Conservation (phyloP, 2,329 filamentous ascomycete genomes). For the Penicillium sp. region DNA sequence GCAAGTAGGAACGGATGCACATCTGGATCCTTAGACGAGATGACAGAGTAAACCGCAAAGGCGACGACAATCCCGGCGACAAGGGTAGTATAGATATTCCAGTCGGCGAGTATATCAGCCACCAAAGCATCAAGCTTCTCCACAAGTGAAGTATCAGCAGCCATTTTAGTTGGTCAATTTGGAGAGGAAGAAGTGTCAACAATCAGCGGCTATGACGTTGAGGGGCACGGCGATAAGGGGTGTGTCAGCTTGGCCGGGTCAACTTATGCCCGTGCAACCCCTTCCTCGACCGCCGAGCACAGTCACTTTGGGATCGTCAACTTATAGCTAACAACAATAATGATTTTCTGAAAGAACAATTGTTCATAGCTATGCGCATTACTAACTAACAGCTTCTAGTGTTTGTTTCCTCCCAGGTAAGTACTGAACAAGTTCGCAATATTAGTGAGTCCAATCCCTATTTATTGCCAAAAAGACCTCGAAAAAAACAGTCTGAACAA, state of each 20-base stretch:
- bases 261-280: conserved; percentile 23
- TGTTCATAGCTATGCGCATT: neutral
- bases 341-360: neutral
- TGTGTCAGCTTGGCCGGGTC: conserved; percentile 14
- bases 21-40: conserved; percentile 76
- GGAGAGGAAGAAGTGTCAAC: conserved; percentile 9
- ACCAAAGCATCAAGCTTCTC: conserved; percentile 71
- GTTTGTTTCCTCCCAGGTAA: neutral
- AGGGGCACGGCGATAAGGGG: conserved; percentile 15
- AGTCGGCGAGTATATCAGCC: conserved; percentile 69
- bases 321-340: conserved; percentile 12
- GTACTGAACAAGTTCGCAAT: neutral
- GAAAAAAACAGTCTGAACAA: neutral
- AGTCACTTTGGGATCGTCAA: conserved; percentile 8
- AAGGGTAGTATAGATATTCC: conserved; percentile 76
- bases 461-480: neutral
- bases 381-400: conserved; percentile 5
- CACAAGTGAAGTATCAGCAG: conserved; percentile 54
- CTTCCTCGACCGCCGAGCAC: conserved; percentile 1
- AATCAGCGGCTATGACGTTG: conserved; percentile 23
- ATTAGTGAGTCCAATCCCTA: neutral
- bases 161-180: conserved; percentile 31
- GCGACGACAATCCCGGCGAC: conserved; percentile 66
- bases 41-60: conserved; percentile 69
- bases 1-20: conserved; percentile 88